Evolutionary conservation across 2,329 filamentous ascomycete genomes (phyloP), one percentile per base, ranked within the genome.

Genomic region (Aspergillus alliaceus): DNA sequence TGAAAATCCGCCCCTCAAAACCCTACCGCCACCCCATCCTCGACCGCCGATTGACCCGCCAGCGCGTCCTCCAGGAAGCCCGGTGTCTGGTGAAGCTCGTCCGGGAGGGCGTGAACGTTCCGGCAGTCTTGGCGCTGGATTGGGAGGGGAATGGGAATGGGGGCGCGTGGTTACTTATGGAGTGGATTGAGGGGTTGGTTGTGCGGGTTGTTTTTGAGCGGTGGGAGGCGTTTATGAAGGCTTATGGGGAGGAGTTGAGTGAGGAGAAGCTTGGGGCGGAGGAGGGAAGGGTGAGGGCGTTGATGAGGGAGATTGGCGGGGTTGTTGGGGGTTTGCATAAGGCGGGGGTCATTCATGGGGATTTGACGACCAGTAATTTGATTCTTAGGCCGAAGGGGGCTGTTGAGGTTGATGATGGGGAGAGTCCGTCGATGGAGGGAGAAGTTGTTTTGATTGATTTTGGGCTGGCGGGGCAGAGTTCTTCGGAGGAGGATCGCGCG

Each of bases 321-420:
- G 86, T 87, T 2, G 84, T 96, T 15, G 92, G 90, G 7, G 82
- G 74, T 54, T 79, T 99, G 80, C 95, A 99, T 79, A 84, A 82
- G 54, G 82, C 86, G n/a, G 93, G 93, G 15, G 85, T 98, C 55
- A 87, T 96, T 58, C 95, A 99, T 78, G 95, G 95, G 39, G 95
- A 99, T 78, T 77, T 99, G 77, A 99, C 95, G 59, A 99, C 93
- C 62, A 97, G 93, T 77, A 99, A 99, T 76, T 83, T 99, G 78
- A 97, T 99, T 88, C 72, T 98, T 64, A 74, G 85, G 59, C 80
- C 81, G 14, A n/a, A n/a, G n/a, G 69, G 68, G 20, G 51, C 57
- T 24, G 56, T 62, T 15, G 59, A 50, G 31, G 66, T 63, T 12
- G 63, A 51, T 6, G 53, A 63, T 5, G 62, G 65, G 18, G 64